Evolutionary conservation across 805 yeast genomes (phyloP).

Genomic region (Cephaloascus fragrans): DNA sequence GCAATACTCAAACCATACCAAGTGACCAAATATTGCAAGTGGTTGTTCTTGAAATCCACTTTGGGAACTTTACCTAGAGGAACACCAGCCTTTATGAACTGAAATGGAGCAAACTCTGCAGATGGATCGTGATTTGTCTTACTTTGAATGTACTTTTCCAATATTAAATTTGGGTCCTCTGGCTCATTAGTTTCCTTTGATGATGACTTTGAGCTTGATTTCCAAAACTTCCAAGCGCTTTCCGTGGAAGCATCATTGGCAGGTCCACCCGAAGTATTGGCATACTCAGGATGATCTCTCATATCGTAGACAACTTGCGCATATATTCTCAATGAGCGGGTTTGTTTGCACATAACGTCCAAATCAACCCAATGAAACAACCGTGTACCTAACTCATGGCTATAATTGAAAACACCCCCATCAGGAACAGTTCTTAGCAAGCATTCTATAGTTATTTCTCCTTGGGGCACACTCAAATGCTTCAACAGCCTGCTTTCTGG

Average conservation of each 20-base stretch:
- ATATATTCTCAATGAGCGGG: slow-evolving; percentile 64
- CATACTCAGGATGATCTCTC: slow-evolving; percentile 52
- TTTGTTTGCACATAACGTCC: slow-evolving; percentile 63
- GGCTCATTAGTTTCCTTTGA: background rate
- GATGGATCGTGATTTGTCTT: slow-evolving; percentile 9
- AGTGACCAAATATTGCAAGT: slow-evolving; percentile 83
- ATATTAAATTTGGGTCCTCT: background rate
- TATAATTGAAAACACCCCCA: slow-evolving; percentile 57
- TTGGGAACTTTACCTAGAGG: slow-evolving; percentile 83
- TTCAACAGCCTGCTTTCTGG: slow-evolving; percentile 47
- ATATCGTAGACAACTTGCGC: slow-evolving; percentile 65
- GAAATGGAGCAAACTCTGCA: slow-evolving; percentile 39
- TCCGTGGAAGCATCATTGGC: background rate
- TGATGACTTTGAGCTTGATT: slow-evolving; percentile 1
- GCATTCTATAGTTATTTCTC: slow-evolving; percentile 64
- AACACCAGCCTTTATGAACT: slow-evolving; percentile 72
- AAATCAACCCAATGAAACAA: slow-evolving; percentile 76
- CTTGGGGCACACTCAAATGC: slow-evolving; percentile 65
- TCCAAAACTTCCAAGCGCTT: slow-evolving; percentile 18
- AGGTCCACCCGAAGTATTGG: background rate
- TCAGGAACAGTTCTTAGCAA: slow-evolving; percentile 61
- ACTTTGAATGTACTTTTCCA: background rate
- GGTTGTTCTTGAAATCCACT: slow-evolving; percentile 79
- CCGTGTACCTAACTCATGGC: slow-evolving; percentile 55
- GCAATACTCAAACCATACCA: slow-evolving; percentile 87